phyloP scores from a whole-genome alignment of 2,329 filamentous ascomycete genomes.

The Sporothrix euskadiensis region DNA sequence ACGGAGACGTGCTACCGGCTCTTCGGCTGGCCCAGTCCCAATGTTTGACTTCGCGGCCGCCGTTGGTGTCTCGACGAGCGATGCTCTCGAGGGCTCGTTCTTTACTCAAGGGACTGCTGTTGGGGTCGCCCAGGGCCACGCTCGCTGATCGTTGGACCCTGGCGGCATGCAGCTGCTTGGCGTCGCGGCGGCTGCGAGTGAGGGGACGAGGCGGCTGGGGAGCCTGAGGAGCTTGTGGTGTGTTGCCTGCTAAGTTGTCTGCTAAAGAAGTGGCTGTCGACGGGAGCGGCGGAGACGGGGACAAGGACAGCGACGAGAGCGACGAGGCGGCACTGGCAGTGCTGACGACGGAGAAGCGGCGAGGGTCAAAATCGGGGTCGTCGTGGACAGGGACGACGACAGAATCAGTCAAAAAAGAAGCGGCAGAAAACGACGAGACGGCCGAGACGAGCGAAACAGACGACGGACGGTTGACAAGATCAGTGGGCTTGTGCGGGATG shows the following conservation, averaged over 20 bases:
- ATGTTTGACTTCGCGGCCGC: slow-evolving; percentile 21
- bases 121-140: slow-evolving; percentile 37
- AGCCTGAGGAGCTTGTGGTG: slow-evolving; percentile 28
- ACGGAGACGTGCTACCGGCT: slow-evolving; percentile 24
- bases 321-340: slow-evolving; percentile 36
- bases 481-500: not conserved
- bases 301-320: slow-evolving; percentile 24
- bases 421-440: slow-evolving; percentile 33
- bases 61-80: slow-evolving; percentile 2
- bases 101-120: slow-evolving; percentile 22
- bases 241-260: not conserved
- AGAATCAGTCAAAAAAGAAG: slow-evolving; percentile 37
- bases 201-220: slow-evolving; percentile 34
- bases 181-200: slow-evolving; percentile 47
- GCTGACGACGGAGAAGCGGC: slow-evolving; percentile 38
- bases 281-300: slow-evolving; percentile 10
- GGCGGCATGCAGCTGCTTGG: slow-evolving; percentile 53
- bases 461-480: slow-evolving; percentile 17
- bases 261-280: not conserved
- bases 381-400: not conserved
- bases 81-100: slow-evolving; percentile 32
- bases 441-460: slow-evolving; percentile 25
- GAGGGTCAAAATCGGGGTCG: slow-evolving; percentile 36
- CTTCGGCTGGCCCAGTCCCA: slow-evolving; percentile 30
- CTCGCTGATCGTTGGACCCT: slow-evolving; percentile 49